Evolutionary conservation across 306 rosid species (phyloP).

Genomic region (Mimosa pudica): DNA sequence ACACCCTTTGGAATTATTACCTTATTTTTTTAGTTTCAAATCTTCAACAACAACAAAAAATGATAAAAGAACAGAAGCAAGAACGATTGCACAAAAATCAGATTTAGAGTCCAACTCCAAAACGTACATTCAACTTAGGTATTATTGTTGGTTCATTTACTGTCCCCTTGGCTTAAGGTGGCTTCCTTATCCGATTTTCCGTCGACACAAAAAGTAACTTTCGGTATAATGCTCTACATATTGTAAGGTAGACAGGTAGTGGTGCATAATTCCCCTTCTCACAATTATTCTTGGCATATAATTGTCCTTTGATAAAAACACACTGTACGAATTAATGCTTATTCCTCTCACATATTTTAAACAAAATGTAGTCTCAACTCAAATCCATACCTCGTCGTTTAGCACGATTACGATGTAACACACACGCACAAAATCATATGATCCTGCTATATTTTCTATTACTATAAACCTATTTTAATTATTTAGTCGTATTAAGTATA

Average conservation of each 20-base stretch:
- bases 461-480: neutral
- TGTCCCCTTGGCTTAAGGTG: neutral
- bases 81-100: neutral
- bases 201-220: neutral
- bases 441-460: neutral
- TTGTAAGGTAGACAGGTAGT: neutral
- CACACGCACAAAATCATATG: neutral
- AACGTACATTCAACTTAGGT: neutral
- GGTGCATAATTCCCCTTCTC: slow-evolving; percentile 7
- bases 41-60: too few species aligned
- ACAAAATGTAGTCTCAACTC: neutral
- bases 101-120: neutral
- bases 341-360: neutral
- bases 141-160: neutral
- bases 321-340: slow-evolving; percentile 1
- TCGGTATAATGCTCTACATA: neutral
- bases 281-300: neutral
- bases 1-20: too few species aligned
- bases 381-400: neutral
- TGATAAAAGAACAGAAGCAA: neutral
- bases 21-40: too few species aligned
- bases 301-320: neutral
- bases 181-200: neutral
- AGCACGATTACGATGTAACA: neutral
- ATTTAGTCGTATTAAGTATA: too few species aligned